Percentiles rank a stretch among this genome's conserved stretches.
phyloP scores from a whole-genome alignment of 805 yeast genomes.

The Kluyveromyces siamensis region DNA sequence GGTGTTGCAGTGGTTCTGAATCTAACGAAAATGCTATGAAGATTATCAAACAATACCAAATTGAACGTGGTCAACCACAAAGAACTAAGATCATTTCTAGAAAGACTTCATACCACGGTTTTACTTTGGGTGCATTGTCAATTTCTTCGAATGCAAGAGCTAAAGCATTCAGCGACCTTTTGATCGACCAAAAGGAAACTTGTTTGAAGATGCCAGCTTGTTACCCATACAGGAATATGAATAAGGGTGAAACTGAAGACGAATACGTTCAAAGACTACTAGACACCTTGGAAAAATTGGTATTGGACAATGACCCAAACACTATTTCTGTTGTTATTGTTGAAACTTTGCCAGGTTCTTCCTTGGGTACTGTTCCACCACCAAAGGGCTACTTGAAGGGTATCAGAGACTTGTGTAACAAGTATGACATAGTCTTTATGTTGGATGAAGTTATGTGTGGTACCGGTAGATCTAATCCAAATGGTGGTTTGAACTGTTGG shows the following conservation, averaged over 20 bases:
- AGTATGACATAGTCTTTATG: conserved; percentile 41
- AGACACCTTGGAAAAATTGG: conserved; percentile 34
- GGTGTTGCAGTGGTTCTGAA: conserved; percentile 60
- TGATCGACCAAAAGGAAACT: conserved; percentile 17
- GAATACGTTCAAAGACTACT: conserved; percentile 32
- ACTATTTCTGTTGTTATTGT: conserved; percentile 36
- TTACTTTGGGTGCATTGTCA: conserved; percentile 38
- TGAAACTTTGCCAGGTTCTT: conserved; percentile 41
- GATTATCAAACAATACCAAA: conserved; percentile 41
- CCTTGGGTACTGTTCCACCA: conserved; percentile 38
- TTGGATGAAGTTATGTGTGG: conserved; percentile 54
- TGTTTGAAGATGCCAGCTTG: conserved; percentile 25
- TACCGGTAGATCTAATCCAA: conserved; percentile 37
- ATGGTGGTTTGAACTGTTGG: conserved; percentile 40
- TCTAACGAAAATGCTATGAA: conserved; percentile 60
- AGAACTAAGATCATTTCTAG: conserved; percentile 37
- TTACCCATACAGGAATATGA: conserved; percentile 29
- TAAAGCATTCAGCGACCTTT: conserved; percentile 24
- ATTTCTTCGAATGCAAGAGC: conserved; percentile 32
- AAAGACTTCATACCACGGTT: conserved; percentile 41
- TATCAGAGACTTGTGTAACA: conserved; percentile 38
- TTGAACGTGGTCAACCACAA: conserved; percentile 35
- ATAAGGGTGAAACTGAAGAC: conserved; percentile 31
- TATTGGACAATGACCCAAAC: conserved; percentile 35
- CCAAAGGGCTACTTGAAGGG: conserved; percentile 41